These are phyloP conservation scores for Giardia muris DNA, from an alignment of 208 protist species.

Conservation along the genomic window DNA sequence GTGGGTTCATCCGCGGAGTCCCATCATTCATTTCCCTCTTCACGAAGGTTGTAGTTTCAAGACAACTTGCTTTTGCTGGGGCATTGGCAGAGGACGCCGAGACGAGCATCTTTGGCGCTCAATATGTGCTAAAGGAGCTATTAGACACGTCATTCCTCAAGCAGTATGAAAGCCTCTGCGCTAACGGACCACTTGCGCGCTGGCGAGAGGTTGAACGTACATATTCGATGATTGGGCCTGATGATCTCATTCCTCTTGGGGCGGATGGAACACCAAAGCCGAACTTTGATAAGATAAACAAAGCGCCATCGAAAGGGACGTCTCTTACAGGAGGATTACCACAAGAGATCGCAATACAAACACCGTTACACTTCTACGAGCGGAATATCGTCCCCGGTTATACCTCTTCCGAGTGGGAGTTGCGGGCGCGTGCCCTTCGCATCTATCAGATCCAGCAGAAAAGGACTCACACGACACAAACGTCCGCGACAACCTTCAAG, in stretches of 20 bases:
- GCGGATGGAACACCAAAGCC: background rate
- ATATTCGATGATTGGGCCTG: background rate
- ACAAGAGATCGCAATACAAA: background rate
- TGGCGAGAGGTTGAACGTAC: background rate
- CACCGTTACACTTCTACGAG: constrained; percentile 24
- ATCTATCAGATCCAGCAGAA: constrained; percentile 23
- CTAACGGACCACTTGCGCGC: background rate
- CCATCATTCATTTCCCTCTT: background rate
- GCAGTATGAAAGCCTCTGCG: background rate
- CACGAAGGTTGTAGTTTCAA: background rate
- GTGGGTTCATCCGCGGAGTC: background rate
- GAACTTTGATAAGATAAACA: background rate
- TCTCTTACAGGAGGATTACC: background rate
- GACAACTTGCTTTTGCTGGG: background rate
- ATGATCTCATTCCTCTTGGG: background rate
- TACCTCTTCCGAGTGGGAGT: constrained; percentile 17
- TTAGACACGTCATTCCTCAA: background rate
- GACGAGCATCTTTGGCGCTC: background rate
- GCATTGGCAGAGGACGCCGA: background rate
- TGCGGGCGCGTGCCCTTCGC: constrained; percentile 4
- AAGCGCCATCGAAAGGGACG: background rate
- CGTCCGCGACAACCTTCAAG: background rate
- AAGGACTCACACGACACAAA: background rate
- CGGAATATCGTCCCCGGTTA: background rate
- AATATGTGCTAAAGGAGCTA: background rate